phyloP scores from a whole-genome alignment of 2,329 filamentous ascomycete genomes.

The Trichoderma sp. region DNA sequence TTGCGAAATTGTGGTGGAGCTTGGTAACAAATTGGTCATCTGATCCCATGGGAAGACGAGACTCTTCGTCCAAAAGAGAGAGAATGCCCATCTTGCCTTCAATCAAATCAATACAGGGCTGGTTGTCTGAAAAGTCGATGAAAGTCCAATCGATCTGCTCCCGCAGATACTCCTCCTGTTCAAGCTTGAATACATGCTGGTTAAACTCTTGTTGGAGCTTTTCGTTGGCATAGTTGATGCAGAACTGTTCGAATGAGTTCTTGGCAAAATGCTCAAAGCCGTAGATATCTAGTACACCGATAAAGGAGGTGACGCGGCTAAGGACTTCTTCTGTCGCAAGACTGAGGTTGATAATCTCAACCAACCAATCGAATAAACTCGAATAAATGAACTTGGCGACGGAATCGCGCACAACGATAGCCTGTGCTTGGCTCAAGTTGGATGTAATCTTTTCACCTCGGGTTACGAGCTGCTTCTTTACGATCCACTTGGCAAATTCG shows the following conservation, averaged over 20 bases:
- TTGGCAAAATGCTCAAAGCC: constrained; percentile 99
- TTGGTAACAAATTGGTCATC: constrained; percentile 98
- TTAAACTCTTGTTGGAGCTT: constrained; percentile 99
- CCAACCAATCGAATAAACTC: constrained; percentile 96
- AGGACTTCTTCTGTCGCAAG: constrained; percentile 88
- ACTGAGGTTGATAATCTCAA: constrained; percentile 93
- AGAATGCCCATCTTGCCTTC: constrained; percentile 95
- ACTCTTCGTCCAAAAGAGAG: constrained; percentile 93
- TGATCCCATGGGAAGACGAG: constrained; percentile 91
- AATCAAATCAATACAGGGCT: constrained; percentile 97
- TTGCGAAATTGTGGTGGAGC: constrained; percentile 88
- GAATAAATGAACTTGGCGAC: constrained; percentile 99
- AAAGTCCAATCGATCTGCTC: constrained; percentile 99
- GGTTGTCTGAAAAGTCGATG: constrained; percentile 98
- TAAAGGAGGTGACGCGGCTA: constrained; percentile 81
- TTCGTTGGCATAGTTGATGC: constrained; percentile 99
- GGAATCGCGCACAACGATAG: constrained; percentile 90
- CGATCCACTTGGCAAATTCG: constrained; percentile 95
- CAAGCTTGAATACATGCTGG: constrained; percentile 97
- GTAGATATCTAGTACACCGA: constrained; percentile 98
- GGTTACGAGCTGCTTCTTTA: constrained; percentile 97
- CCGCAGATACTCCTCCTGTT: constrained; percentile 95
- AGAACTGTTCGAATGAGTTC: constrained; percentile 99
- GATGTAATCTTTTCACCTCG: constrained; percentile 97
- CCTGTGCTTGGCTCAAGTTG: constrained; percentile 90